These are phyloP conservation scores for Karstenula rhodostoma DNA, from an alignment of 2,329 filamentous ascomycete genomes.

Conservation along the genomic window DNA sequence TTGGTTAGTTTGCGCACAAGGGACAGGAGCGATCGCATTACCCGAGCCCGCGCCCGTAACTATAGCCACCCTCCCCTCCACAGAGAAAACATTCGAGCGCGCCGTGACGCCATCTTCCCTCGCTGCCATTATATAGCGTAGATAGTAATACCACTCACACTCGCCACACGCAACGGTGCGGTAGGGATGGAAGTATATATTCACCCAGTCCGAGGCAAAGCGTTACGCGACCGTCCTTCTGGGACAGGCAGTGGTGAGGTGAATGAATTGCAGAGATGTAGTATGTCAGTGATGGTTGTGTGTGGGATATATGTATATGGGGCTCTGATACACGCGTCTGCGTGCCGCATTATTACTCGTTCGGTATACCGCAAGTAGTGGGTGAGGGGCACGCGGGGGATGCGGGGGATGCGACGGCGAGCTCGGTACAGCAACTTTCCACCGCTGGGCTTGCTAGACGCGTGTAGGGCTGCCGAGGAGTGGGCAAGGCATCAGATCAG, in stretches of 20 bases:
- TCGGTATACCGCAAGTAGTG: slow-evolving; percentile 1
- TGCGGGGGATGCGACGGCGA: too few species aligned
- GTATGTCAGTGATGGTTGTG: neutral
- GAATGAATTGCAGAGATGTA: neutral
- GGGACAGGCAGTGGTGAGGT: too few species aligned
- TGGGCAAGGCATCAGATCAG: too few species aligned
- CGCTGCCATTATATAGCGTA: neutral
- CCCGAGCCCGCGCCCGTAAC: slow-evolving; percentile 57
- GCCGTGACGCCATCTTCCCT: slow-evolving; percentile 12
- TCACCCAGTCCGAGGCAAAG: too few species aligned
- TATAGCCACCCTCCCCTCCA: slow-evolving; percentile 57
- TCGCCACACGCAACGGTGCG: too few species aligned
- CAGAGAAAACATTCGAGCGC: slow-evolving; percentile 39
- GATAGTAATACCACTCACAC: too few species aligned
- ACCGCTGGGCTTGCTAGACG: neutral
- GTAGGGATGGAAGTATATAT: too few species aligned
- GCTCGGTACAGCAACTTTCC: too few species aligned
- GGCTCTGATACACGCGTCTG: neutral
- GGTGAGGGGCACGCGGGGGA: too few species aligned
- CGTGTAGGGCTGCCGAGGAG: neutral
- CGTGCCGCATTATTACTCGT: neutral
- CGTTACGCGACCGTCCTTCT: too few species aligned
- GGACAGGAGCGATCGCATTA: slow-evolving; percentile 7
- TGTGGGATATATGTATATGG: neutral
- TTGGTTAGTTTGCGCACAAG: too few species aligned